Base-by-base conservation (phyloP, 352 stramenopile genomes). In the Phytophthora boehmeriae region DNA sequence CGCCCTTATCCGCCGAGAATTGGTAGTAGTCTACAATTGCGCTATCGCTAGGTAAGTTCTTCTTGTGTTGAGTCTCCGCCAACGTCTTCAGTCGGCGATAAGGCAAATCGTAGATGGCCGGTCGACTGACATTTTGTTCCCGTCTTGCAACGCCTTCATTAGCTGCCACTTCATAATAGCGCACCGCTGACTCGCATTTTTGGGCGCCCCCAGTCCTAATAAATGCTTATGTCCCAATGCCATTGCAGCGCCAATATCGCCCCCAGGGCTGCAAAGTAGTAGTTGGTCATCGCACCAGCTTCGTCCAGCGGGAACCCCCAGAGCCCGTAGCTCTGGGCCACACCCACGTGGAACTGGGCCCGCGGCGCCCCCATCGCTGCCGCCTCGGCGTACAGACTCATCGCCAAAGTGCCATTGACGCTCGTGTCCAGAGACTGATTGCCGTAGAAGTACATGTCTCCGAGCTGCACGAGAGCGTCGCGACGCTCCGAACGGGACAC, bases 11-110 rank as follows among this genome's bases (percentile, higher is more conserved):
- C 8, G 90, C 85, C 43, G 90, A 91, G 63, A 95, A 93, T 58
- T 92, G 75, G 57, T 96, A 97, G 58, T 96, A 97, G 47, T 96
- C 86, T n/a, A 96, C 83, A 44, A 93, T 90, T 0, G 82, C 87
- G 1, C 72, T 80, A 62, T 93, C 83, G 11, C 73, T 86, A 16
- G 86, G 86, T 3, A 83, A 52, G 47, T 90, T 93, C 55, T 90
- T 92, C 67, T 93, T 93, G 60, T 92, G 82, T 55, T 93, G 82
- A 36, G 76, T 73, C 59, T 93, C 86, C 16, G 76, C 70, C 35
- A 90, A 58, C 1, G 69, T 89, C 68, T 93, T 93, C 46, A 95
- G 74, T 0, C 86, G 82, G 10, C 83, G 82, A 28, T 90, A 77
- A 11, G 80, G 78, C 44, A 90, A 62, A 46, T 93, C 86, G 67